These are phyloP conservation scores for Candida nemodendra DNA, from an alignment of 805 yeast species.

Conservation along the genomic window DNA sequence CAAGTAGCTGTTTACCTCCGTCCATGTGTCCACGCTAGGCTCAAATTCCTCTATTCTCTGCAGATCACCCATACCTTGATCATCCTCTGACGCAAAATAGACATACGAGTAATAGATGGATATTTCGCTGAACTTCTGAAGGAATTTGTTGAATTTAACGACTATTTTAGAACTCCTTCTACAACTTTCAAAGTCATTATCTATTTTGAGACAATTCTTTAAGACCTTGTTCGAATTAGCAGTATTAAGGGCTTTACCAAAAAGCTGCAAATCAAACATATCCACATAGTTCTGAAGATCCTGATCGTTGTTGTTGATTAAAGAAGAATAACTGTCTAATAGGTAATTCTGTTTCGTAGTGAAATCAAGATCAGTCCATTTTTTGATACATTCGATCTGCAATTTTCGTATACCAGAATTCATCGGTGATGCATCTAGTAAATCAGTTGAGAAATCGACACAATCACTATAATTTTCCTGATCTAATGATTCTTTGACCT, in stretches of 20 bases:
- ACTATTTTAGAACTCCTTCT: slow-evolving; percentile 53
- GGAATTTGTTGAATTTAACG: slow-evolving; percentile 43
- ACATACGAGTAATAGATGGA: slow-evolving; percentile 40
- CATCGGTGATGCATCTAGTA: slow-evolving; percentile 44
- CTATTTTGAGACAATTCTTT: slow-evolving; percentile 66
- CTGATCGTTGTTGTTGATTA: slow-evolving; percentile 23
- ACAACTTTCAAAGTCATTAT: slow-evolving; percentile 69
- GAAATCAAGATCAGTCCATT: slow-evolving; percentile 13
- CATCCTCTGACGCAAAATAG: slow-evolving; percentile 34
- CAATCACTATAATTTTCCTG: slow-evolving; percentile 27
- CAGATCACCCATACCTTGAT: slow-evolving; percentile 24
- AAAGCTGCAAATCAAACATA: slow-evolving; percentile 28
- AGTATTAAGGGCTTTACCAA: slow-evolving; percentile 23
- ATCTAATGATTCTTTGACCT: slow-evolving; percentile 5
- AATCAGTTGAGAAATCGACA: slow-evolving; percentile 31
- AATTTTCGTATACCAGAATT: slow-evolving; percentile 37
- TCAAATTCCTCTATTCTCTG: slow-evolving; percentile 34
- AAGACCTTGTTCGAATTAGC: slow-evolving; percentile 18
- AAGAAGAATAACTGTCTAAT: slow-evolving; percentile 22
- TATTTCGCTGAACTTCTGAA: slow-evolving; percentile 42
- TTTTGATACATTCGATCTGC: slow-evolving; percentile 29
- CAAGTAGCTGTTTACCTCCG: slow-evolving; percentile 36
- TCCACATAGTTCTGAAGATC: slow-evolving; percentile 22
- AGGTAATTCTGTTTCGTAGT: slow-evolving; percentile 20
- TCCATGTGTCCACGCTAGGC: slow-evolving; percentile 43